A percentile compares a stretch with the other conserved stretches of the same genome.
These are phyloP conservation scores for Solanum chiquidenum DNA, from an alignment of 257 asterid species.

Conservation along the genomic window DNA sequence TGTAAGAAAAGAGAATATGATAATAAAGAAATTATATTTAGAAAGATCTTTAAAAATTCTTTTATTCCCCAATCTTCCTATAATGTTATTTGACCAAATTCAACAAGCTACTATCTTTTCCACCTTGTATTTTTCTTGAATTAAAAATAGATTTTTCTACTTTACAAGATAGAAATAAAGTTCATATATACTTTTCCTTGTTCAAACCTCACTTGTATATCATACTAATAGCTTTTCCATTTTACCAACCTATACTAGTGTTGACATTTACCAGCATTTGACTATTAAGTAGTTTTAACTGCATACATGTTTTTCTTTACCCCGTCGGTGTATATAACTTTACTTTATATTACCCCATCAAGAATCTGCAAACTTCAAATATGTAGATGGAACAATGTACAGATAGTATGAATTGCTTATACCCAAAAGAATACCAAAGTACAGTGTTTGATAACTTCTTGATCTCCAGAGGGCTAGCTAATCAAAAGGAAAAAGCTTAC, in stretches of 20 bases:
- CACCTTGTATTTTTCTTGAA: background rate
- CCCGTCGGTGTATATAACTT: background rate
- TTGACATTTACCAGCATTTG: background rate
- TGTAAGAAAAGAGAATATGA: background rate
- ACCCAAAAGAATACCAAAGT: conserved; percentile 12
- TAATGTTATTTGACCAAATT: background rate
- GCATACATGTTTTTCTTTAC: background rate
- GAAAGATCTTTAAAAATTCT: background rate
- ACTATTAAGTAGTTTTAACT: background rate
- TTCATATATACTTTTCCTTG: background rate
- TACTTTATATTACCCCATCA: background rate
- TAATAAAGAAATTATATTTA: too few relatives aligned
- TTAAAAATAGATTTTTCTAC: background rate
- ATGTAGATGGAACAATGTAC: background rate
- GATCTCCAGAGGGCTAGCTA: background rate
- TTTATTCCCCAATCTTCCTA: background rate
- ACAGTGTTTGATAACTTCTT: background rate
- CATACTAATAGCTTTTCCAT: background rate
- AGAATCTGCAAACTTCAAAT: background rate
- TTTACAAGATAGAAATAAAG: background rate
- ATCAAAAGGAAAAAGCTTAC: background rate
- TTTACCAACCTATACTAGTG: background rate
- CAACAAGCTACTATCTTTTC: background rate
- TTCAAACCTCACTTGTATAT: background rate
- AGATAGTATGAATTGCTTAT: conserved; percentile 15